Base-by-base conservation (phyloP, 2,329 filamentous ascomycete species). In the Ophiostoma triangulosporum region DNA sequence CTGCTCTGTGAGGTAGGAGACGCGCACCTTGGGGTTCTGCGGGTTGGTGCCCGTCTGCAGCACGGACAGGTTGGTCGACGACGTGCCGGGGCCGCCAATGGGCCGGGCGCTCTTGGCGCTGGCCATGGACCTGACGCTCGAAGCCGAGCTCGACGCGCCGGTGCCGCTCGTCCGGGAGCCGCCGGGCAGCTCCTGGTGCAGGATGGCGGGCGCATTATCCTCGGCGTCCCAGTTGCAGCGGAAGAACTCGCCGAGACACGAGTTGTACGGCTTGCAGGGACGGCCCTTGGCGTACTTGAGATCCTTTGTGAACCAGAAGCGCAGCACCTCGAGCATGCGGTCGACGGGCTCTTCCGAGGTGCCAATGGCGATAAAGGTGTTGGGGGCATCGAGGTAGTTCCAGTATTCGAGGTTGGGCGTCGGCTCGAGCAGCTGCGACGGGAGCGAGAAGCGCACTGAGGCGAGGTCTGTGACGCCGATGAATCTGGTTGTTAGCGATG, bases 241-340 rank as follows among this genome's bases (percentile, higher is more conserved):
- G 72, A 98, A 98, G 71, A 98, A 98, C 72, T 98, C 93, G 59
- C 93, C 93, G 50, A 98, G 71, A 33, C 89, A 90, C 48, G 90
- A 96, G 70, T 98, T 98, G 73, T 98, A 98, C 11, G 93, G 93
- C 70, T 98, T 98, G 81, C 91, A 97, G 43, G 93, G 93, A 73
- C 90, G 95, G 56, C 91, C 91, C 73, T 97, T 97, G 66, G 94
- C 88, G 64, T 97, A 98, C 79, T 98, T 98, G 68, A 98, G 68
- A 68, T 98, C 93, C 69, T 98, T 98, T 58, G 93, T 97, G 64
- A 97, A 95, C 93, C 93, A 98, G 70, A 97, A 98, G 56, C 90
- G 83, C 62, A 97, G 70, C 29, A 95, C 88, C 64, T 91, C 90
- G 51, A 98, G 78, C 87, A 96, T 96, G 61, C 93, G 88, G 62